Percentiles rank a stretch among this genome's conserved stretches.
Evolutionary conservation across 495 filamentous ascomycete species (phyloP).

Genomic region (Tuber aestivum): DNA sequence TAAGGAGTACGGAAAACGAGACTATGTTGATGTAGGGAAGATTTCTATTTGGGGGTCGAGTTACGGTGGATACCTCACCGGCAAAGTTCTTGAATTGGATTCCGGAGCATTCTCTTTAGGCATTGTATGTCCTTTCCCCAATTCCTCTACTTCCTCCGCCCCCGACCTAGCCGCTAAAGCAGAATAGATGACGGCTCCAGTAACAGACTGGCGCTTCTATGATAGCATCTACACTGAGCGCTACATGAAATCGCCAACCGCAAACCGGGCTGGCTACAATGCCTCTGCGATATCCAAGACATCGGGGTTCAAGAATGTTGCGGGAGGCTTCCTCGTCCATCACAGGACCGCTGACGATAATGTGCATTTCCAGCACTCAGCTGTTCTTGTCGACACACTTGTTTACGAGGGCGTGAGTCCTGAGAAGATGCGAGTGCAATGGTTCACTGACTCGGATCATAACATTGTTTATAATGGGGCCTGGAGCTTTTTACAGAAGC

Average conservation of each 20-base stretch:
- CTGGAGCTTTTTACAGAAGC: slow-evolving; percentile 49
- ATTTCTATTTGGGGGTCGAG: slow-evolving; percentile 58
- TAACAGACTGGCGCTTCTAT: slow-evolving; percentile 59
- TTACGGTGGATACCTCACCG: slow-evolving; percentile 55
- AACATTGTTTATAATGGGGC: slow-evolving; percentile 49
- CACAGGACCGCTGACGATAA: slow-evolving; percentile 59
- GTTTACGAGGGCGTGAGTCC: slow-evolving; percentile 49
- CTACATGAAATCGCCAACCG: slow-evolving; percentile 55
- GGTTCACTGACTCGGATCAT: slow-evolving; percentile 55
- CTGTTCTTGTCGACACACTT: slow-evolving; percentile 51
- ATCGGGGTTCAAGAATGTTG: slow-evolving; percentile 51
- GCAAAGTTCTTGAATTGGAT: slow-evolving; percentile 53
- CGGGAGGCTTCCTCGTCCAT: slow-evolving; percentile 51
- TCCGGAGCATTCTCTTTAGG: too few species aligned
- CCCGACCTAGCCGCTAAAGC: not conserved
- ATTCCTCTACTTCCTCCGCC: too few species aligned
- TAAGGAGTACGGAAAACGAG: slow-evolving; percentile 44
- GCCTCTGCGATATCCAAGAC: slow-evolving; percentile 45
- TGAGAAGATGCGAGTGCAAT: slow-evolving; percentile 22
- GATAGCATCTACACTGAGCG: slow-evolving; percentile 60
- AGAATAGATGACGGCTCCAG: slow-evolving; percentile 47
- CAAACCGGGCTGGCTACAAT: slow-evolving; percentile 51
- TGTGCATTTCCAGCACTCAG: slow-evolving; percentile 56
- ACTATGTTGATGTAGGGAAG: slow-evolving; percentile 49
- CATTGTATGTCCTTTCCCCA: too few species aligned